These are phyloP conservation scores for Rhizophagus prolifer DNA, from an alignment of 192 early-diverging fungal genomes.

Conservation along the genomic window DNA sequence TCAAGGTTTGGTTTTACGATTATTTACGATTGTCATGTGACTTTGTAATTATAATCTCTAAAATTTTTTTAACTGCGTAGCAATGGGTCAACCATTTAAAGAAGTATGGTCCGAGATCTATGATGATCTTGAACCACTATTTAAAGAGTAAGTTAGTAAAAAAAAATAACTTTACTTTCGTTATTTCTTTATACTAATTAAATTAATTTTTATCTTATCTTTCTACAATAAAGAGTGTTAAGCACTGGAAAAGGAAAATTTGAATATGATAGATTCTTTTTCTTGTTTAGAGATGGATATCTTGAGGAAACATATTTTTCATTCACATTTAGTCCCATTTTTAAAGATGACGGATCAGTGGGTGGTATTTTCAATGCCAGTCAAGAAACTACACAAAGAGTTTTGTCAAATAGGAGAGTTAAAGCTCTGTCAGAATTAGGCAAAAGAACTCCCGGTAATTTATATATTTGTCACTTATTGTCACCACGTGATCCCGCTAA, in stretches of 20 bases:
- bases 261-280: neutral
- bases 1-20: conserved; percentile 25
- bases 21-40: neutral
- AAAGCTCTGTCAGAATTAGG: conserved; percentile 35
- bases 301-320: conserved; percentile 40
- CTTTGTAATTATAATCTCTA: neutral
- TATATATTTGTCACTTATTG: neutral
- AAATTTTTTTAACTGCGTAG: conserved; percentile 7
- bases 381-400: conserved; percentile 35
- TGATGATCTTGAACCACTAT: conserved; percentile 26
- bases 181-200: neutral
- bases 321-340: conserved; percentile 38
- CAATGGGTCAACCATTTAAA: conserved; percentile 34
- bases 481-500: too few species aligned
- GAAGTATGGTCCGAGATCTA: conserved; percentile 37
- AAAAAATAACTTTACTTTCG: neutral
- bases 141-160: conserved; percentile 31
- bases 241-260: conserved; percentile 4
- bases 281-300: conserved; percentile 32
- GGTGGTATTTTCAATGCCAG: conserved; percentile 33
- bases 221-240: neutral
- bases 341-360: conserved; percentile 30
- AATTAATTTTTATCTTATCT: too few species aligned
- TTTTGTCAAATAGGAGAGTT: conserved; percentile 34
- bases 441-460: conserved; percentile 18